phyloP scores from a whole-genome alignment of 441 rosid species.

The Francoa sonchifolia region DNA sequence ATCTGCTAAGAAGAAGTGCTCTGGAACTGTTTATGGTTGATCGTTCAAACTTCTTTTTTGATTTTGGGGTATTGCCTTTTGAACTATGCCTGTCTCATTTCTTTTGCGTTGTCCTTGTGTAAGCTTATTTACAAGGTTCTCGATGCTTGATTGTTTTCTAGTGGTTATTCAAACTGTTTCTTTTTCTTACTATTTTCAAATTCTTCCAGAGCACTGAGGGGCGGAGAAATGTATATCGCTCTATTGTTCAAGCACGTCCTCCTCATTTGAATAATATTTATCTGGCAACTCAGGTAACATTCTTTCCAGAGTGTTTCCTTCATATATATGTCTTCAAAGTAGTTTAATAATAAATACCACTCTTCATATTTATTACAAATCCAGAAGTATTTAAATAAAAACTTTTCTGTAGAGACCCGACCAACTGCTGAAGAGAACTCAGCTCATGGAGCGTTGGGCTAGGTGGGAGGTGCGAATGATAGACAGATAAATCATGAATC shows the following conservation, averaged over 20 bases:
- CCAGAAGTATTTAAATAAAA: too few species aligned
- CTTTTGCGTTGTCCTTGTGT: too few species aligned
- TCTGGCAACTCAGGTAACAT: slow-evolving; percentile 91
- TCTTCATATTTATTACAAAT: too few species aligned
- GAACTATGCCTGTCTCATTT: background rate
- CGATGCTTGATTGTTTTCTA: too few species aligned
- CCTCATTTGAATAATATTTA: slow-evolving; percentile 88
- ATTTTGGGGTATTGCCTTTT: slow-evolving; percentile 68
- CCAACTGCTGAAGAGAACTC: slow-evolving; percentile 92
- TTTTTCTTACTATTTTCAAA: slow-evolving; percentile 4
- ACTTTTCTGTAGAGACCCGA: slow-evolving; percentile 72
- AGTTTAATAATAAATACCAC: too few species aligned
- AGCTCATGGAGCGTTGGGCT: slow-evolving; percentile 98
- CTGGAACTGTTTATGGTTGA: slow-evolving; percentile 97
- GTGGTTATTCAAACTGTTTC: too few species aligned
- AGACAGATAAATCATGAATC: slow-evolving; percentile 5
- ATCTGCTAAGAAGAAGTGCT: slow-evolving; percentile 95
- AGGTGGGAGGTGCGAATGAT: slow-evolving; percentile 84
- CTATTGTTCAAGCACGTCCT: slow-evolving; percentile 85
- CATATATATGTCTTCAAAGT: too few species aligned
- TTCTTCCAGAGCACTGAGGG: slow-evolving; percentile 64
- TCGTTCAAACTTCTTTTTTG: slow-evolving; percentile 94
- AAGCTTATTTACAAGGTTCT: too few species aligned
- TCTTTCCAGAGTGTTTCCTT: too few species aligned
- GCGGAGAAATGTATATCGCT: slow-evolving; percentile 86